Evolutionary conservation across 2,329 filamentous ascomycete genomes (phyloP).

Genomic region (Cercospora berteroae): DNA sequence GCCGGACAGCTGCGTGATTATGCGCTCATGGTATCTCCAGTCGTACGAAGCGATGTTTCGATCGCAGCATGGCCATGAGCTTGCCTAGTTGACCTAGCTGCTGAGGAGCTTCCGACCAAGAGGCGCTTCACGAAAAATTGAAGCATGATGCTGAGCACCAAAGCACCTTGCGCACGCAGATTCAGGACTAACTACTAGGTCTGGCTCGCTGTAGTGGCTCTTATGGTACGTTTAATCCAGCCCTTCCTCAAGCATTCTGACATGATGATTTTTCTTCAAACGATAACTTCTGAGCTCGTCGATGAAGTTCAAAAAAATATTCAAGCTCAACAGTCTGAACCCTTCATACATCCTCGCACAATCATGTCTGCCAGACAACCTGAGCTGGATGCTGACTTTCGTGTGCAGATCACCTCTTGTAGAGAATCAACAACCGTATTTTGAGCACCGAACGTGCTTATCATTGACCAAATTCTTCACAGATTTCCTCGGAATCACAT

Average conservation of each 20-base stretch:
- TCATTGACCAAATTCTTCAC: background rate
- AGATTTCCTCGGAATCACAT: background rate
- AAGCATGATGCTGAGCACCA: background rate
- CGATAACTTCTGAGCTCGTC: constrained; percentile 41
- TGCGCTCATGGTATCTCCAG: background rate
- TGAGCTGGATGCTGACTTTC: background rate
- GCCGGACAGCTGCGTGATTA: background rate
- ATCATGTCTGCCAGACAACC: background rate
- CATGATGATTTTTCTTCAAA: constrained; percentile 35
- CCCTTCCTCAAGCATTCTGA: constrained; percentile 5
- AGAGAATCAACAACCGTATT: background rate
- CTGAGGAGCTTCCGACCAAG: background rate
- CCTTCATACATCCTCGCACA: background rate
- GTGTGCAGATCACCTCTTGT: background rate
- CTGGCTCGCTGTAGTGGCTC: background rate
- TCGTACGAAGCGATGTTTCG: background rate
- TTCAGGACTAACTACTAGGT: background rate
- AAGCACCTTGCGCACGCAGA: background rate
- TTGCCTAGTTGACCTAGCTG: background rate
- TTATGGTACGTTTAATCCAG: background rate
- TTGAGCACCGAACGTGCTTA: background rate
- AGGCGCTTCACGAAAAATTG: background rate
- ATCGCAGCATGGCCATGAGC: background rate
- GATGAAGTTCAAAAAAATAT: constrained; percentile 38
- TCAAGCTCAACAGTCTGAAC: constrained; percentile 59